Base-by-base conservation (phyloP, 495 filamentous ascomycete species). In the Neurospora tetraspora region DNA sequence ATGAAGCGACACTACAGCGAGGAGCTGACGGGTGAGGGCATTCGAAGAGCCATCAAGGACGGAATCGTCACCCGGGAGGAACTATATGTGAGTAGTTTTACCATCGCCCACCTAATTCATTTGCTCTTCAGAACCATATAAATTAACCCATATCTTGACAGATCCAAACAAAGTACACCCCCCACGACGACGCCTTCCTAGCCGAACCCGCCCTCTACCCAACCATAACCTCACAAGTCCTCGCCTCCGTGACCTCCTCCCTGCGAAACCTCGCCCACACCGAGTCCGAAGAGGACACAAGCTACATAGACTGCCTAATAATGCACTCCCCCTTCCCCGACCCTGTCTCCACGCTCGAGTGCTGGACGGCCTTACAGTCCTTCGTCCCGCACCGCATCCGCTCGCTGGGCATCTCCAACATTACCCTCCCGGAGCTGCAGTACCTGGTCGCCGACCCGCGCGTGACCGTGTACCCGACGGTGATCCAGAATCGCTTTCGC, bases 141-240 rank as follows among this genome's bases (percentile, higher is more conserved):
- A 14, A 34, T 34, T 40, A 16, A 37, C 53, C 4, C 11, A 45
- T 31, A 34, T 43, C 31, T 73, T 82, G 70, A 40, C 68, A 92
- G 90, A 84, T 94, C 31, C 93, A 96, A 87, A 94, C 93, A 11
- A 96, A 96, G 79, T 94, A 89, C 81, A 92, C 91, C 6, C 84
- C 91, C 2, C 73, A 86, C 18, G 81, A 82, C 43, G 87, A 93
- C 76, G 86, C 90, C 69, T 83, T 80, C 5, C 77, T 84, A 34
- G 85, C 87, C 73, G 84, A 89, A 82, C 91, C 90, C 2, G 77
- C 93, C 90, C 79, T 81, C 80, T n/a, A 80, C 77, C 71, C 82
- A 73, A 69, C 84, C 82, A 45, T 85, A 89, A 73, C 83, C 79
- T 38, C 89, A 7, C 91, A 93, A 78, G 86, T 95, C 27, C 85